Percentiles rank a stretch among this genome's conserved stretches.
Evolutionary conservation across 2,329 filamentous ascomycete genomes (phyloP).

Genomic region (Ceratocystis eucalypticola): DNA sequence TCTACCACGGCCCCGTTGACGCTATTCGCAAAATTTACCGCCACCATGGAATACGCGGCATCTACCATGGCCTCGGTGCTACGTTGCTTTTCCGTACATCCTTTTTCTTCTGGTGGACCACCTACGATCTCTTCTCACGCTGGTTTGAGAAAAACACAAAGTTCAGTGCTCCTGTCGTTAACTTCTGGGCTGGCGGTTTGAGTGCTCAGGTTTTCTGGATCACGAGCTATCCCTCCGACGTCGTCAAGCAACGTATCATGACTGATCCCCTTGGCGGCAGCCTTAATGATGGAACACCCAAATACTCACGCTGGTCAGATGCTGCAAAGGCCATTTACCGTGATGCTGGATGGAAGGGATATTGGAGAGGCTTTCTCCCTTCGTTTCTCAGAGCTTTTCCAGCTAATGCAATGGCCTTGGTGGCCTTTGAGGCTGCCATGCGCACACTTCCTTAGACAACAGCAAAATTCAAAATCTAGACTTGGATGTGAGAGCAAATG

Average conservation of each 20-base stretch:
- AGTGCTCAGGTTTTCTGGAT: slow-evolving; percentile 93
- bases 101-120: slow-evolving; percentile 99
- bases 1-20: slow-evolving; percentile 81
- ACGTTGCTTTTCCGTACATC: slow-evolving; percentile 81
- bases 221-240: slow-evolving; percentile 79
- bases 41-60: slow-evolving; percentile 61
- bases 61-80: slow-evolving; percentile 75
- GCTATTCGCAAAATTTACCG: slow-evolving; percentile 56
- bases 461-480: not conserved
- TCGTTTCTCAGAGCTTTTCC: slow-evolving; percentile 91
- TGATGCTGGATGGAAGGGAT: slow-evolving; percentile 65
- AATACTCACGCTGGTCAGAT: slow-evolving; percentile 63
- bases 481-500: too few relatives aligned
- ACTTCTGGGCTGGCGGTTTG: slow-evolving; percentile 94
- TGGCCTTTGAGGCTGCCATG: slow-evolving; percentile 90
- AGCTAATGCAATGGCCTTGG: slow-evolving; percentile 83
- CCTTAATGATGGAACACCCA: slow-evolving; percentile 51
- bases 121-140: slow-evolving; percentile 72
- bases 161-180: slow-evolving; percentile 65
- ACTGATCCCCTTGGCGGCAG: slow-evolving; percentile 71
- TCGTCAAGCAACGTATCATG: slow-evolving; percentile 95
- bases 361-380: slow-evolving; percentile 85
- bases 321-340: slow-evolving; percentile 64
- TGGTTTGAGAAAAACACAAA: slow-evolving; percentile 51
- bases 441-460: slow-evolving; percentile 39